Evolutionary conservation across 176 grass and related monocot genomes (phyloP).

Genomic region (Olyra latifolia): DNA sequence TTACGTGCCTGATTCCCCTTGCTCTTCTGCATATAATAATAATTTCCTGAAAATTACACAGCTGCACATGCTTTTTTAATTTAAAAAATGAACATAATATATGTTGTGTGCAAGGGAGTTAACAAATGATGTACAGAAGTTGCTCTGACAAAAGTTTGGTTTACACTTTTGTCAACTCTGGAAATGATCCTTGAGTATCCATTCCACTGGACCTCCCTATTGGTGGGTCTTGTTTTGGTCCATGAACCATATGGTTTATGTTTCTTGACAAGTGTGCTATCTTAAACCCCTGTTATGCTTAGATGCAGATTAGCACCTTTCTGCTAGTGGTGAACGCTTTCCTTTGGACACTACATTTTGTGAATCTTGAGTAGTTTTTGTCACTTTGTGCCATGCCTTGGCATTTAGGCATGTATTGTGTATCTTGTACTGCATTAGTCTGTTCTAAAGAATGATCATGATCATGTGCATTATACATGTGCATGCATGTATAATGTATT

Average conservation of each 20-base stretch:
- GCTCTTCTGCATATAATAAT: not conserved
- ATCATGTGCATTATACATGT: too few relatives aligned
- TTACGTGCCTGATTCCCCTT: not conserved
- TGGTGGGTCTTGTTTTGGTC: not conserved
- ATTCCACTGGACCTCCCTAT: not conserved
- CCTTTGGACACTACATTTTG: not conserved
- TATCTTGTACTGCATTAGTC: not conserved
- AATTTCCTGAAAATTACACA: not conserved
- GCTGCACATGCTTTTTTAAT: not conserved
- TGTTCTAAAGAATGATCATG: not conserved
- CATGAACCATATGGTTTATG: not conserved
- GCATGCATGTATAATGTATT: not conserved
- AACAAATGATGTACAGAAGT: not conserved
- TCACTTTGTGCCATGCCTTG: not conserved
- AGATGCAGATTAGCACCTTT: not conserved
- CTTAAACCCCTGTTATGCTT: not conserved
- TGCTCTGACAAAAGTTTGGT: not conserved
- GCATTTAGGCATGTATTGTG: not conserved
- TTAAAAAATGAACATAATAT: not conserved
- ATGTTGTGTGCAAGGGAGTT: not conserved
- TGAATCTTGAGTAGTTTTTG: not conserved
- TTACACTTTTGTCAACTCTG: not conserved
- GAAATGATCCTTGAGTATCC: not conserved
- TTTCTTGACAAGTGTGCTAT: not conserved
- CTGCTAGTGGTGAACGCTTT: not conserved